Evolutionary conservation across 192 early-diverging fungal species (phyloP).

Genomic region (Coemansia sp.): DNA sequence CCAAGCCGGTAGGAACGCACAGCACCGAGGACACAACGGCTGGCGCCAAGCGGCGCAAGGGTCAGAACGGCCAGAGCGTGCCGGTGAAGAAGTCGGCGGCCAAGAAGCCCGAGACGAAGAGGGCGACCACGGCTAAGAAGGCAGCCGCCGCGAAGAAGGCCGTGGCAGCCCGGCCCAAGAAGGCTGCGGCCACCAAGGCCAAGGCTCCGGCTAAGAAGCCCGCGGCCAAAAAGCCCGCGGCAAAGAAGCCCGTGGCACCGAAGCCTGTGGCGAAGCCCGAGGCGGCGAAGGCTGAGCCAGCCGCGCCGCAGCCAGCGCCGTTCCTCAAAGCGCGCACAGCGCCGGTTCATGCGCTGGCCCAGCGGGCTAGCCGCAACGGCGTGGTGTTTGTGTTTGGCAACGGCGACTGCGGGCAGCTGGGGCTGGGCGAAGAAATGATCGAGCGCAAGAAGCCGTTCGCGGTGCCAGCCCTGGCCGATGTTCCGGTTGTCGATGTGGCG

Average conservation of each 20-base stretch:
- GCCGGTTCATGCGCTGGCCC: conserved; percentile 20
- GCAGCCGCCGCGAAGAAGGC: conserved; percentile 9
- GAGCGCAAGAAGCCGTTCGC: conserved; percentile 75
- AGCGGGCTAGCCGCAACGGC: conserved; percentile 14
- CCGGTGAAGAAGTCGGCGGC: conserved; percentile 5
- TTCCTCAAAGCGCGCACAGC: conserved; percentile 42
- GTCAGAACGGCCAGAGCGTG: conserved; percentile 10
- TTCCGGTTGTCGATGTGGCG: conserved; percentile 70
- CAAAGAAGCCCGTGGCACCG: not conserved
- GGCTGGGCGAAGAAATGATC: conserved; percentile 76
- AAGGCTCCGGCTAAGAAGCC: conserved; percentile 1
- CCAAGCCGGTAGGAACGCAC: conserved; percentile 23
- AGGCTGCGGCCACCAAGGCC: conserved; percentile 6
- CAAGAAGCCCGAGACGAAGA: conserved; percentile 12
- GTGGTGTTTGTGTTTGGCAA: conserved; percentile 79
- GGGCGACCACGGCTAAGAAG: conserved; percentile 4
- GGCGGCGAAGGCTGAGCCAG: not conserved
- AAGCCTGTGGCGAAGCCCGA: not conserved
- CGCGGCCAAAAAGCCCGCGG: not conserved
- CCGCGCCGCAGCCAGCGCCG: conserved; percentile 4
- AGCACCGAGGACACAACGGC: conserved; percentile 19
- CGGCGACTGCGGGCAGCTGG: conserved; percentile 88
- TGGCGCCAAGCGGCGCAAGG: conserved; percentile 36
- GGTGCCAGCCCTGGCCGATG: conserved; percentile 62
- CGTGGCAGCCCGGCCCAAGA: conserved; percentile 9